Evolutionary conservation across 495 filamentous ascomycete genomes (phyloP), one percentile per base, ranked within the genome.

Genomic region (Trichoderma asperelloides): DNA sequence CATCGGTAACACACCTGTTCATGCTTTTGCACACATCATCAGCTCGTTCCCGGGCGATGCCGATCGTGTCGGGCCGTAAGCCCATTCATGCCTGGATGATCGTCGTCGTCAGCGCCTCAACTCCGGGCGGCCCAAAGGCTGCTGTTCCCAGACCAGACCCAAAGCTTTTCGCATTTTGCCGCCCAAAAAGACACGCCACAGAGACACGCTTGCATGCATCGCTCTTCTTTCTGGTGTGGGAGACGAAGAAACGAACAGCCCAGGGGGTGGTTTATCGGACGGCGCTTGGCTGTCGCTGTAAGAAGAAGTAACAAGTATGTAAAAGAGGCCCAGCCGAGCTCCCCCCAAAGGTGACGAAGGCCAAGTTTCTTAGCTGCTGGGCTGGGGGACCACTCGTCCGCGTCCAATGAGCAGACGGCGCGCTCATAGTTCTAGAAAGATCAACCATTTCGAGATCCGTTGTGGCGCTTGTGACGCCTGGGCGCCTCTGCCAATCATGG

Each of bases 51-150:
- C 47, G 47, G 47, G 47, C 47, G 47, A 51, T 60, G 55, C 55
- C 55, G 55, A 60, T 60, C 47, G 47, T 51, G 47, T 51, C 55
- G 55, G 55, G 55, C 55, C 55, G 55, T 60, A 30, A 60, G 43
- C 55, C 55, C 15, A 60, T 28, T 28, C 27, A 12, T 60, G 12
- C 55, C 23, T 60, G 23, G 43, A 16, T 15, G 55, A 60, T 60
- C 55, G 8, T 28, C 9, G 33, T 37, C 33, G 55, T 60, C 25
- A 23, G 49, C 49, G 55, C 55, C 25, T 13, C 55, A 60, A 25
- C 55, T 27, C 55, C 23, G 43, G 16, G 43, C 43, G 15, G 43
- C 43, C 43, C n/a, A 47, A 13, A 60, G 23, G 3, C 55, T n/a
- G n/a, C n/a, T n/a, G n/a, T n/a, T n/a, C n/a, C n/a, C n/a, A n/a